These are phyloP conservation scores for Flaveria trinervia DNA, from an alignment of 129 eudicot species.

Conservation along the genomic window DNA sequence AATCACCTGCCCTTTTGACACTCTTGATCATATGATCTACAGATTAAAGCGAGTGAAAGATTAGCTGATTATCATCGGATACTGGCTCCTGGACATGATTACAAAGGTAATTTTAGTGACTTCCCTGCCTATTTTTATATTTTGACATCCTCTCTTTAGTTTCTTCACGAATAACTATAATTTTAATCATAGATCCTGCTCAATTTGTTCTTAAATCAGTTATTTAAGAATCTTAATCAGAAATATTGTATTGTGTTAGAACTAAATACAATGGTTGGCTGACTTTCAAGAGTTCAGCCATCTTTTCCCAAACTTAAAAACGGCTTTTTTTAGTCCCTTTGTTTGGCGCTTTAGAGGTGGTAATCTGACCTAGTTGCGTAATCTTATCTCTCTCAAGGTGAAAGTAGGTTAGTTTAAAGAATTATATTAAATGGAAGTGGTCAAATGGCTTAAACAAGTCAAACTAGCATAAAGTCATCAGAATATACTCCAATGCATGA, in stretches of 20 bases:
- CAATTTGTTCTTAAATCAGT: not conserved
- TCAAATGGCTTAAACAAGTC: not conserved
- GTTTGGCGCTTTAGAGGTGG: not conserved
- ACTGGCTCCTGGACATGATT: constrained; percentile 69
- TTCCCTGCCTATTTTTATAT: not conserved
- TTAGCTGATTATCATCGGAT: constrained; percentile 89
- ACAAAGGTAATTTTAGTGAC: constrained; percentile 60
- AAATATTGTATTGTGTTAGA: not conserved
- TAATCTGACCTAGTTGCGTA: not conserved
- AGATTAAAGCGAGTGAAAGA: constrained; percentile 64
- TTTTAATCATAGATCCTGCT: not conserved
- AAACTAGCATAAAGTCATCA: not conserved
- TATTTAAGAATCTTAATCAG: not conserved
- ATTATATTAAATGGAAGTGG: not conserved
- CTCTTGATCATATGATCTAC: constrained; percentile 24
- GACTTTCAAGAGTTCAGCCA: too few species aligned
- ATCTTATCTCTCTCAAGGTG: not conserved
- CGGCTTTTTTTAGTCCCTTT: not conserved
- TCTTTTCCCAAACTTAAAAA: not conserved
- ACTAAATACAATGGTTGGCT: too few species aligned
- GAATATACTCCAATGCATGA: not conserved
- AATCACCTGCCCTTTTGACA: not conserved
- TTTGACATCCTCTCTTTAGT: not conserved
- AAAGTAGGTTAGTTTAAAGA: not conserved
- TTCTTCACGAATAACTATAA: not conserved